These are phyloP conservation scores for Coffea canephora DNA, from an alignment of 257 asterid genomes.

Conservation along the genomic window DNA sequence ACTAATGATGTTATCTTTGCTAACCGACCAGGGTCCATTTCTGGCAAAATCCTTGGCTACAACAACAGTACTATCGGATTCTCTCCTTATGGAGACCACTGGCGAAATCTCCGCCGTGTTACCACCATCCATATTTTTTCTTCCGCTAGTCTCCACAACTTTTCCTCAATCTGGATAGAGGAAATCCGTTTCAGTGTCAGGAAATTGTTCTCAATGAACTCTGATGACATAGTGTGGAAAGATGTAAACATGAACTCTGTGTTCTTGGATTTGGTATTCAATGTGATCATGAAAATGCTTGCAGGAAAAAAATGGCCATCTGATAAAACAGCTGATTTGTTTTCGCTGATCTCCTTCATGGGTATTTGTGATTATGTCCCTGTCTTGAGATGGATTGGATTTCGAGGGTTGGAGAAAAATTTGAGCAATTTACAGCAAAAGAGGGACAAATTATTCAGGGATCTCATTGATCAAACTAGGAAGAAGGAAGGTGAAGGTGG, in stretches of 20 bases:
- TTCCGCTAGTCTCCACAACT: conserved; percentile 27
- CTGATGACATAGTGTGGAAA: not conserved
- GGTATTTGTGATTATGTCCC: conserved; percentile 25
- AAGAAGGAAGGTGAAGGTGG: not conserved
- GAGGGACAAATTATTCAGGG: conserved; percentile 14
- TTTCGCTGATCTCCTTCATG: conserved; percentile 8
- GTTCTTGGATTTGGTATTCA: conserved; percentile 40
- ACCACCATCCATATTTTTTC: conserved; percentile 40
- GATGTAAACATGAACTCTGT: conserved; percentile 33
- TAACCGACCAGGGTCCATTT: conserved; percentile 38
- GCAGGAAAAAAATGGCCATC: conserved; percentile 45
- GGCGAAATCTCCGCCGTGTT: conserved; percentile 54
- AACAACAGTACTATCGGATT: conserved; percentile 45
- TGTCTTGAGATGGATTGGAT: conserved; percentile 17
- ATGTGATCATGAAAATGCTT: conserved; percentile 32
- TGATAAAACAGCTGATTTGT: conserved; percentile 26
- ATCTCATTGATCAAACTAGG: conserved; percentile 23
- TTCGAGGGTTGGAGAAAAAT: conserved; percentile 7
- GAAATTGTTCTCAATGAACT: conserved; percentile 21
- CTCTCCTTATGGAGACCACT: conserved; percentile 45
- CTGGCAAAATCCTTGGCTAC: conserved; percentile 37
- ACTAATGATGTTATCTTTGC: conserved; percentile 44
- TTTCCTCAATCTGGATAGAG: conserved; percentile 25
- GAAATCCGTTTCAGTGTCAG: conserved; percentile 28
- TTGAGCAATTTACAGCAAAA: not conserved